Conservation (phyloP, 805 yeast genomes). For the Candida chauliodis region DNA sequence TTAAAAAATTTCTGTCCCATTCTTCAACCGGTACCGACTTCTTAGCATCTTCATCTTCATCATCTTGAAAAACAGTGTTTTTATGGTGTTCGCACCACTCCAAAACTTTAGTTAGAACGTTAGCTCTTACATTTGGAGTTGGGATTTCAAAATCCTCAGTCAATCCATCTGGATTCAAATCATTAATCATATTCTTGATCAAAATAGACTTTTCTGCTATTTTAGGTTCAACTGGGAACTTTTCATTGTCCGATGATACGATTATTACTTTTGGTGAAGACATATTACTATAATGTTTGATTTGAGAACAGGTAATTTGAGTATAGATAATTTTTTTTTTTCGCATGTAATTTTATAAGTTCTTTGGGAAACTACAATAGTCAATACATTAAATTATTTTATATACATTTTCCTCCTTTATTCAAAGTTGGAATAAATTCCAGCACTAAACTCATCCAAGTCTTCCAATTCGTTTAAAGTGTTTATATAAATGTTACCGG, state of each 20-base stretch:
- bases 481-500: constrained; percentile 38
- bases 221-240: constrained; percentile 69
- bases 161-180: constrained; percentile 56
- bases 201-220: constrained; percentile 85
- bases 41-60: constrained; percentile 78
- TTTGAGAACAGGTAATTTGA: not conserved
- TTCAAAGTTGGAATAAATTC: constrained; percentile 79
- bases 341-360: not conserved
- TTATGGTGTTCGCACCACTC: constrained; percentile 97
- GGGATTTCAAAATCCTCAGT: constrained; percentile 79
- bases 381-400: too few relatives aligned
- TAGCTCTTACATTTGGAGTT: constrained; percentile 83
- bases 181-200: constrained; percentile 82
- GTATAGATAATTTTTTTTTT: not conserved
- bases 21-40: constrained; percentile 90
- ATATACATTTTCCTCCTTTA: constrained; percentile 12
- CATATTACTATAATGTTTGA: not conserved
- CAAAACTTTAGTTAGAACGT: constrained; percentile 82
- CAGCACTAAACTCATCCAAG: constrained; percentile 83
- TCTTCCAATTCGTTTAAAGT: constrained; percentile 45
- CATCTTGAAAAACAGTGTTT: constrained; percentile 70
- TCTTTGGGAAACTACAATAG: not conserved
- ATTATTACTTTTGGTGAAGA: constrained; percentile 40
- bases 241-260: constrained; percentile 78
- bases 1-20: constrained; percentile 92